Conservation (phyloP, 2,329 filamentous ascomycete genomes). For the Mycosphaerella sp. region DNA sequence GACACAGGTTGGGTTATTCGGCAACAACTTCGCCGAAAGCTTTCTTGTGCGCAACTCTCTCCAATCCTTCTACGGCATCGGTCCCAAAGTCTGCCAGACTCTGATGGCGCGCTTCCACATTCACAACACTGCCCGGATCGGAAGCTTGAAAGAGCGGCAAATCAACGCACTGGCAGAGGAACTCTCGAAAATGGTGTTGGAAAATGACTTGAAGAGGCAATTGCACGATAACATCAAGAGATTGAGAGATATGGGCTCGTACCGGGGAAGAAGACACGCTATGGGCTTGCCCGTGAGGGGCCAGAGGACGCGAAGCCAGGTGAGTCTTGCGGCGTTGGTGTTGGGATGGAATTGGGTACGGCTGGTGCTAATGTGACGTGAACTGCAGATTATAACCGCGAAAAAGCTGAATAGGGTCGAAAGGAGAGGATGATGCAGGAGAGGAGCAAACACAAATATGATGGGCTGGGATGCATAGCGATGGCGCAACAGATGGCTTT, state of each 20-base stretch:
- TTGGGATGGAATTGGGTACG: background rate
- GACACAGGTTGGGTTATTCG: constrained; percentile 51
- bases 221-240: constrained; percentile 79
- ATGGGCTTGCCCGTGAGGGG: constrained; percentile 88
- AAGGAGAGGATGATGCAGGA: constrained; percentile 37
- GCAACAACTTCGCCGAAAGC: constrained; percentile 75
- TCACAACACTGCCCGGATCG: constrained; percentile 73
- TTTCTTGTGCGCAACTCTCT: constrained; percentile 67
- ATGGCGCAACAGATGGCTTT: constrained; percentile 12
- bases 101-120: constrained; percentile 88
- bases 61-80: constrained; percentile 79
- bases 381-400: constrained; percentile 50
- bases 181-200: constrained; percentile 85
- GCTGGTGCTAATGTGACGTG: constrained; percentile 9
- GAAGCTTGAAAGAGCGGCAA: constrained; percentile 66
- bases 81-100: constrained; percentile 59
- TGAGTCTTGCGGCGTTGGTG: constrained; percentile 30
- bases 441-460: background rate
- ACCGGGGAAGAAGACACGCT: constrained; percentile 82
- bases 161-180: constrained; percentile 77
- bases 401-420: constrained; percentile 54
- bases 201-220: constrained; percentile 74
- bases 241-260: constrained; percentile 83
- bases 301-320: constrained; percentile 77
- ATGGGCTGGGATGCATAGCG: constrained; percentile 15